Conservation (phyloP, 106 monocot genomes). For the Triglochin maritima region DNA sequence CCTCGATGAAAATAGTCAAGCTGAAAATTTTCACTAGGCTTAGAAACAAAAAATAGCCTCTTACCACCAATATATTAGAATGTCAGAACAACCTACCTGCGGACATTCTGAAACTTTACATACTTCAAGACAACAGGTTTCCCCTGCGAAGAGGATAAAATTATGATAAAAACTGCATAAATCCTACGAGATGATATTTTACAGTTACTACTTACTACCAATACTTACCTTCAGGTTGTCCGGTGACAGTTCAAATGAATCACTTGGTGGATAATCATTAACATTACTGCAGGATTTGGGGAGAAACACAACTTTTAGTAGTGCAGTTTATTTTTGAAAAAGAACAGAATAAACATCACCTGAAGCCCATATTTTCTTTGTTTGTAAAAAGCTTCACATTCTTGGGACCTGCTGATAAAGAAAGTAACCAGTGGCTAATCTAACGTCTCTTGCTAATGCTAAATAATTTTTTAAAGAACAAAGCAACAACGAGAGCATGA, state of each 20-base stretch:
- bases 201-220: background rate
- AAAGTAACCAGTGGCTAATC: background rate
- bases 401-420: slow-evolving; percentile 55
- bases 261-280: slow-evolving; percentile 88
- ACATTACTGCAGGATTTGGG: slow-evolving; percentile 54
- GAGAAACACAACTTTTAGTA: slow-evolving; percentile 6
- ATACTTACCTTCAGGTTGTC: slow-evolving; percentile 68
- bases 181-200: background rate
- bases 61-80: background rate
- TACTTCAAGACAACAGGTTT: slow-evolving; percentile 70
- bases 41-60: background rate
- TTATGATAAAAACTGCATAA: background rate
- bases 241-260: slow-evolving; percentile 42
- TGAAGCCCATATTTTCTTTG: slow-evolving; percentile 98
- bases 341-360: slow-evolving; percentile 26
- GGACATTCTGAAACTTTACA: slow-evolving; percentile 98
- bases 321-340: background rate
- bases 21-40: slow-evolving; percentile 21
- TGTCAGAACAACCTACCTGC: slow-evolving; percentile 38
- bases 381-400: slow-evolving; percentile 84
- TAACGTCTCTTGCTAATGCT: too few species aligned
- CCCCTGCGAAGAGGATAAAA: slow-evolving; percentile 29
- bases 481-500: too few species aligned
- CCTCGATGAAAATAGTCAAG: slow-evolving; percentile 94
- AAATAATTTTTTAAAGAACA: background rate